Percentiles rank a stretch among this genome's conserved stretches.
phyloP scores from a whole-genome alignment of 1,139 yeast species.

The Pichia sp. region DNA sequence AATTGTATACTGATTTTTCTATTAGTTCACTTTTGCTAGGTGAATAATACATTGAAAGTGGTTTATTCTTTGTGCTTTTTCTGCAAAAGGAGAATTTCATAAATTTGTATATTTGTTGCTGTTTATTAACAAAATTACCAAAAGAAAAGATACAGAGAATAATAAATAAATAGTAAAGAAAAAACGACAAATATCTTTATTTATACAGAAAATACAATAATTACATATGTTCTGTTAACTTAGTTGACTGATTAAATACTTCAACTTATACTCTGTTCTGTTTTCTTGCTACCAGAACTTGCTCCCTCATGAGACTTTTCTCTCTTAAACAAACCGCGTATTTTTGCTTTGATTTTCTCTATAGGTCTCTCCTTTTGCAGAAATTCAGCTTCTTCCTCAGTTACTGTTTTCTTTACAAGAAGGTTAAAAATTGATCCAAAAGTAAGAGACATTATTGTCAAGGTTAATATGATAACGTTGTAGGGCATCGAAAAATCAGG shows the following conservation, averaged over 20 bases:
- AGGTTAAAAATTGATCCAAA: conserved; percentile 85
- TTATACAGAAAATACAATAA: no score
- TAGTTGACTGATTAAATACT: no score
- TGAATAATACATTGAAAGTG: no score
- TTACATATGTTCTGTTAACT: not conserved
- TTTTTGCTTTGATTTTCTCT: conserved; percentile 10
- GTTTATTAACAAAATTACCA: no score
- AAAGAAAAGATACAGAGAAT: no score
- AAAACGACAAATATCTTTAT: no score
- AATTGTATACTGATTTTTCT: no score
- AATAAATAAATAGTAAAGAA: no score
- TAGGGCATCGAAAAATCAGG: conserved; percentile 99
- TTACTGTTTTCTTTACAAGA: conserved; percentile 65
- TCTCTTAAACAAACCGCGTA: conserved; percentile 3
- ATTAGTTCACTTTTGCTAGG: no score
- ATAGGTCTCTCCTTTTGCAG: conserved; percentile 12
- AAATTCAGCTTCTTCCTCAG: conserved; percentile 67
- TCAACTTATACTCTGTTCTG: not conserved
- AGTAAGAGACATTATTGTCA: conserved; percentile 87
- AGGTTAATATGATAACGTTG: conserved; percentile 89
- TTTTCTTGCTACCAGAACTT: not conserved
- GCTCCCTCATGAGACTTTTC: not conserved
- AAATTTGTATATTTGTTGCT: no score
- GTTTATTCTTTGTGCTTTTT: no score
- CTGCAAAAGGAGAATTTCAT: no score